Evolutionary conservation across 2,329 filamentous ascomycete genomes (phyloP), one percentile per base, ranked within the genome.

Genomic region (Diplodia scrobiculata): DNA sequence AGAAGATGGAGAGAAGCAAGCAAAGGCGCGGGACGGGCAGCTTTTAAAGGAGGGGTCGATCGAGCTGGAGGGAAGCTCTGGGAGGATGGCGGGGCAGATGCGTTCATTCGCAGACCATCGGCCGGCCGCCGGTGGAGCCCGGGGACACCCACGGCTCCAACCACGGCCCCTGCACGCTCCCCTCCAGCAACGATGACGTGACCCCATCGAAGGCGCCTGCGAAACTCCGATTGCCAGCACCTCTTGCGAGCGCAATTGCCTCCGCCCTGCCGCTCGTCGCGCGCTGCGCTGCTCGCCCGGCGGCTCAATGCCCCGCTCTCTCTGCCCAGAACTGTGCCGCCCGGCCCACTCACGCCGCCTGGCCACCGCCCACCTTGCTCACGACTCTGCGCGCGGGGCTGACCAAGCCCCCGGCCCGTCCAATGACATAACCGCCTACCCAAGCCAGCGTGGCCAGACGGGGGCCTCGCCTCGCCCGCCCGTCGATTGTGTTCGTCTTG

Each of bases 31-130:
- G 55, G 34, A 21, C 13, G 51, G 53, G 41, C n/a, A 34, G 19
- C 54, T 66, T 62, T 66, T 62, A 41, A 62, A 54, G 50, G 55
- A 63, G 65, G 58, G 48, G 47, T 59, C 34, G 54, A 62, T 48
- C 58, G 58, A 48, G 41, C 58, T 34, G 13, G 41, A 10, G 45
- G 58, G 58, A 50, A 50, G 58, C 58, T 62, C 27, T 62, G 58
- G 21, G 11, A 21, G 19, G 32, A 62, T 62, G 58, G 58, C 58
- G 58, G 58, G 58, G 58, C 58, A 62, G 52, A 55, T 59, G 36
- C 38, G 38, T 59, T 59, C 58, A 62, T 62, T 62, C 45, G 58
- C 25, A 60, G 54, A 14, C 51, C 51, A 53, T 53, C 51, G 51
- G 51, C 51, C 51, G 51, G 36, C 10, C 34, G 38, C 38, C 55